Conservation (phyloP, 2,329 filamentous ascomycete genomes). For the Raffaelea albimanens region DNA sequence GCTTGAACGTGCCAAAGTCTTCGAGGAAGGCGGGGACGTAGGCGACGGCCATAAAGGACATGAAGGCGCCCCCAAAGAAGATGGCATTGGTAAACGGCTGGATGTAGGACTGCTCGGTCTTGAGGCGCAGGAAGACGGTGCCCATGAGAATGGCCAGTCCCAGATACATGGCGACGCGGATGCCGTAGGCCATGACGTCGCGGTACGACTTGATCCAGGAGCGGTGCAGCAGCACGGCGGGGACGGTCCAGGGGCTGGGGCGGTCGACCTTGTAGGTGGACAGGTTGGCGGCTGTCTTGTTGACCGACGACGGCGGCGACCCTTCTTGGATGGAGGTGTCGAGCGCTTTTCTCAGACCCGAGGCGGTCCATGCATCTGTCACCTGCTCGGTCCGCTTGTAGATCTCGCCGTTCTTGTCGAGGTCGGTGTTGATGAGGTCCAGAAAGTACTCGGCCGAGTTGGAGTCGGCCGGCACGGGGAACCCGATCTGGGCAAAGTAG, state of each 20-base stretch:
- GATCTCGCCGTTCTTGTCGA: slow-evolving; percentile 41
- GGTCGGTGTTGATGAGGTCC: slow-evolving; percentile 71
- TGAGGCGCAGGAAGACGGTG: slow-evolving; percentile 72
- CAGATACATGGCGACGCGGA: slow-evolving; percentile 61
- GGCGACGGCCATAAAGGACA: slow-evolving; percentile 75
- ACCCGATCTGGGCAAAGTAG: slow-evolving; percentile 55
- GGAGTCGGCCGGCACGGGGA: slow-evolving; percentile 56
- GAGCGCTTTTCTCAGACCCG: slow-evolving; percentile 19
- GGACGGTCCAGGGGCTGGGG: slow-evolving; percentile 40
- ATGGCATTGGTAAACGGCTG: slow-evolving; percentile 77
- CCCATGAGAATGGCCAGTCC: slow-evolving; percentile 78
- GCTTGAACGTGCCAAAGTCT: slow-evolving; percentile 61
- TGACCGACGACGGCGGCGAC: slow-evolving; percentile 13
- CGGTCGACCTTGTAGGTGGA: slow-evolving; percentile 17
- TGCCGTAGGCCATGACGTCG: slow-evolving; percentile 75
- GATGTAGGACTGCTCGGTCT: slow-evolving; percentile 60
- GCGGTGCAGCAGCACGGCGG: slow-evolving; percentile 61
- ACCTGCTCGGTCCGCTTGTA: slow-evolving; percentile 41
- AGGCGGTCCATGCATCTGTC: slow-evolving; percentile 45
- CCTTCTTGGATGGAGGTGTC: slow-evolving; percentile 18
- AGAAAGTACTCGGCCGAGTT: slow-evolving; percentile 77
- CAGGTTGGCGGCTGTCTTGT: slow-evolving; percentile 9
- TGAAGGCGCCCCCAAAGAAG: slow-evolving; percentile 62
- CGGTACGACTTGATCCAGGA: slow-evolving; percentile 77
- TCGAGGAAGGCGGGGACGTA: slow-evolving; percentile 81